A percentile compares a stretch with the other conserved stretches of the same genome.
phyloP scores from a whole-genome alignment of 2,329 filamentous ascomycete species.

The Ophiocordyceps robertsii region DNA sequence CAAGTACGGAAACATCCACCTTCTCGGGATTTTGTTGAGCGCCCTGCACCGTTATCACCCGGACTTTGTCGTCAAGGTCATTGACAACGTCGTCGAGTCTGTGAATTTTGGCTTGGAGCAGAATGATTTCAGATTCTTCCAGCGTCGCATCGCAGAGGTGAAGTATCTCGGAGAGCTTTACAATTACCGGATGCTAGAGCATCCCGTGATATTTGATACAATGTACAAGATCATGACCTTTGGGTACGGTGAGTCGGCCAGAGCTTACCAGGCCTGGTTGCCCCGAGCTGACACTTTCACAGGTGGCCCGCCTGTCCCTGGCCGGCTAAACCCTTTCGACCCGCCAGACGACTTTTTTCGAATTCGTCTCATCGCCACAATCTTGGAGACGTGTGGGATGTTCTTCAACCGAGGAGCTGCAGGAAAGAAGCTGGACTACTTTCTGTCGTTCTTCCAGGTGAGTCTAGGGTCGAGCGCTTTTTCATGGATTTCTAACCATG shows the following conservation, averaged over 20 bases:
- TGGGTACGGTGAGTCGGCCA: slow-evolving; percentile 50
- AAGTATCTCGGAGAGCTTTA: slow-evolving; percentile 96
- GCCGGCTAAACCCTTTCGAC: slow-evolving; percentile 65
- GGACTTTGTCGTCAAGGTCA: slow-evolving; percentile 77
- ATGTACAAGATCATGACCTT: slow-evolving; percentile 92
- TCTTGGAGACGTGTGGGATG: slow-evolving; percentile 89
- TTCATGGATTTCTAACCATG: not conserved
- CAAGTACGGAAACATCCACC: slow-evolving; percentile 92
- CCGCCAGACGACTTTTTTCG: slow-evolving; percentile 92
- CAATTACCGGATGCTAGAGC: slow-evolving; percentile 94
- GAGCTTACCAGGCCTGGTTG: not conserved
- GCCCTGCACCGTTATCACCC: slow-evolving; percentile 87
- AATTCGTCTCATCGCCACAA: slow-evolving; percentile 74
- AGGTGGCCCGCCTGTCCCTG: slow-evolving; percentile 71
- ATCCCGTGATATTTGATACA: slow-evolving; percentile 86
- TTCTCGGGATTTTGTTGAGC: slow-evolving; percentile 79
- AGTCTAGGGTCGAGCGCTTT: not conserved
- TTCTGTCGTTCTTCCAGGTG: slow-evolving; percentile 86
- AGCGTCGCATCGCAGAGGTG: slow-evolving; percentile 85
- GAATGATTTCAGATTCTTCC: slow-evolving; percentile 96
- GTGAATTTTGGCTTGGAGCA: slow-evolving; percentile 80
- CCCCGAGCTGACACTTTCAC: slow-evolving; percentile 5
- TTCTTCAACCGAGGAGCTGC: slow-evolving; percentile 90
- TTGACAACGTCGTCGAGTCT: slow-evolving; percentile 83
- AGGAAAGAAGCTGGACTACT: slow-evolving; percentile 96